Base-by-base conservation (phyloP, 2,329 filamentous ascomycete species). In the Aspergillus piperis region DNA sequence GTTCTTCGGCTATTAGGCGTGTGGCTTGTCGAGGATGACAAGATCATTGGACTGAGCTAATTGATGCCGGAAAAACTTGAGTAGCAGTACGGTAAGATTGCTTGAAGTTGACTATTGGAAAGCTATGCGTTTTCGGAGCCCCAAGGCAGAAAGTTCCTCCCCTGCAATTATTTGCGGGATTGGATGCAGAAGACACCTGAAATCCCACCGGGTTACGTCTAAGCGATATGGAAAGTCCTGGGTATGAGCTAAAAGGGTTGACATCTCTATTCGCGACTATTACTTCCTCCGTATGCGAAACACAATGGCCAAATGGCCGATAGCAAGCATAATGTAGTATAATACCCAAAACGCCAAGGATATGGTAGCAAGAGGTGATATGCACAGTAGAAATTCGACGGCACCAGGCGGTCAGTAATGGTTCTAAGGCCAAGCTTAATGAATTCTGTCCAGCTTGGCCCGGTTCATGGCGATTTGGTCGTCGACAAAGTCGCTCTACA, bases 391-490 rank as follows among this genome's bases (percentile, higher is more conserved):
- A 55, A 57, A 49, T 41, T 60, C 59, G 64, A 70, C 68, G 66
- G 72, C 71, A 68, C 71, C 71, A 64, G 71, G 70, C 70, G 65
- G 69, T 67, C 66, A 57, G 54, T 38, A 21, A 51, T 50, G 17
- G 42, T 38, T 57, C 49, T 51, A 42, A 27, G 32, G 39, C 23
- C 42, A 10, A 8, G n/a, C 47, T 62, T 73, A 79, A 64, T 66
- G 75, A 62, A 79, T 79, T 39, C 88, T 83, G 69, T 89, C 86
- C 74, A 92, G 74, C 67, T 86, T 84, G 69, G 88, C 86, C 65
- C 89, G 83, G 80, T 93, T 93, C 84, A 91, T 87, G 60, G 87
- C 86, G 69, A 94, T 90, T 71, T 90, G 86, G 66, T 94, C 90
- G 75, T 92, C 90, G 67, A 96, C 90, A 68, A 83, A 84, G 74